Conservation (phyloP, 495 filamentous ascomycete species). For the Xylaria flabelliformis region DNA sequence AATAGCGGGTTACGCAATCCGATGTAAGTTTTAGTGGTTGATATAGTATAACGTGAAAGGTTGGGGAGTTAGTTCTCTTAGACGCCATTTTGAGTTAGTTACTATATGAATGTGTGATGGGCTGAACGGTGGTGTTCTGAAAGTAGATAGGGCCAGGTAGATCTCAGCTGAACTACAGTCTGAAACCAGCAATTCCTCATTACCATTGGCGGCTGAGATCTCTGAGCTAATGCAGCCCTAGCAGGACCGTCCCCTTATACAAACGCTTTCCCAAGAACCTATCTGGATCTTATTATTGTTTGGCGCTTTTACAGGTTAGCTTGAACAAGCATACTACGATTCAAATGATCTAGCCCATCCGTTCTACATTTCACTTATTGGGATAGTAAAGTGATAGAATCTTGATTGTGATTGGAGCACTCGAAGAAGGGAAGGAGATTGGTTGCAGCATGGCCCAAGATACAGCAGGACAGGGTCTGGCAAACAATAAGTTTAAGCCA, state of each 20-base stretch:
- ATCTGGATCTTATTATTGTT: background rate
- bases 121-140: constrained; percentile 9
- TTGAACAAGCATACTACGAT: background rate
- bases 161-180: constrained; percentile 10
- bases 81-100: background rate
- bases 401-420: background rate
- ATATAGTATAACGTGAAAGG: background rate
- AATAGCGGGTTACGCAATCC: background rate
- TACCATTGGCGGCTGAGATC: background rate
- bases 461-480: background rate
- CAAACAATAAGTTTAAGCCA: background rate
- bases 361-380: background rate
- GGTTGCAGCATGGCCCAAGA: background rate
- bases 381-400: background rate
- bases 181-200: background rate
- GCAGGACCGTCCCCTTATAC: background rate
- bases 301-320: background rate
- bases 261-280: background rate
- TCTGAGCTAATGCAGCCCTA: constrained; percentile 12
- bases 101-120: background rate
- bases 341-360: background rate
- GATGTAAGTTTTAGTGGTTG: background rate
- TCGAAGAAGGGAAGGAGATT: background rate
- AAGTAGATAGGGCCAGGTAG: background rate
- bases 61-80: background rate